These are phyloP conservation scores for Ceratocystis ficicola DNA, from an alignment of 2,329 filamentous ascomycete species.

Conservation along the genomic window DNA sequence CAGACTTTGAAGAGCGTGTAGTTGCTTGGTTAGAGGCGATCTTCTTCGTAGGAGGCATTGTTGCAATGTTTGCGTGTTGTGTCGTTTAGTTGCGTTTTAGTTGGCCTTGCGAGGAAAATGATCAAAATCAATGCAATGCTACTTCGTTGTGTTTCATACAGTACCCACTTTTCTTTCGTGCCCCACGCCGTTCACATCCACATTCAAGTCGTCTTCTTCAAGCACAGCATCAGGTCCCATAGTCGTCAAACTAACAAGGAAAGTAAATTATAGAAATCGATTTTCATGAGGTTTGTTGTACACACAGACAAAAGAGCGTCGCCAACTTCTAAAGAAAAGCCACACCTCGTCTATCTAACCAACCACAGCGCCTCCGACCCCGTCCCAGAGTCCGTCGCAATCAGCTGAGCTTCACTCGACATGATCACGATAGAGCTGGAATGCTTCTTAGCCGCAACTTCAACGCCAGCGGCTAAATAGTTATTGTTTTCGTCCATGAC, in stretches of 20 bases:
- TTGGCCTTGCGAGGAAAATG: no score
- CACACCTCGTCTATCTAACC: slow-evolving; percentile 17
- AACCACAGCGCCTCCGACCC: slow-evolving; percentile 10
- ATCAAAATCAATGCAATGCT: no score
- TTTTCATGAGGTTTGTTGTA: slow-evolving; percentile 21
- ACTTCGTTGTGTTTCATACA: no score
- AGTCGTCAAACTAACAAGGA: neutral
- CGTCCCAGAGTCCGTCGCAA: slow-evolving; percentile 5
- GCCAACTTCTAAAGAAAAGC: neutral
- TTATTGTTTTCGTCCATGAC: neutral
- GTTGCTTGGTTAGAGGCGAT: slow-evolving; percentile 21
- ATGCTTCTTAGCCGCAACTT: neutral
- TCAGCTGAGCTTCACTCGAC: neutral
- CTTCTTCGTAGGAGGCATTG: neutral
- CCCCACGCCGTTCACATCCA: no score
- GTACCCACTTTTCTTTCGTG: no score
- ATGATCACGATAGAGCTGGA: neutral
- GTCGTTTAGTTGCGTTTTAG: no score
- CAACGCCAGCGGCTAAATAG: neutral
- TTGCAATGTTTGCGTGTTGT: neutral
- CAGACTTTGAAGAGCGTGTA: neutral
- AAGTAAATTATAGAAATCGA: slow-evolving; percentile 16
- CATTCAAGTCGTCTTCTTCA: no score
- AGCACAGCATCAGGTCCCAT: no score
- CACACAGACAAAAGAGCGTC: slow-evolving; percentile 20